phyloP scores from a whole-genome alignment of 2,329 filamentous ascomycete genomes.

The Calonectria multiphialidica region DNA sequence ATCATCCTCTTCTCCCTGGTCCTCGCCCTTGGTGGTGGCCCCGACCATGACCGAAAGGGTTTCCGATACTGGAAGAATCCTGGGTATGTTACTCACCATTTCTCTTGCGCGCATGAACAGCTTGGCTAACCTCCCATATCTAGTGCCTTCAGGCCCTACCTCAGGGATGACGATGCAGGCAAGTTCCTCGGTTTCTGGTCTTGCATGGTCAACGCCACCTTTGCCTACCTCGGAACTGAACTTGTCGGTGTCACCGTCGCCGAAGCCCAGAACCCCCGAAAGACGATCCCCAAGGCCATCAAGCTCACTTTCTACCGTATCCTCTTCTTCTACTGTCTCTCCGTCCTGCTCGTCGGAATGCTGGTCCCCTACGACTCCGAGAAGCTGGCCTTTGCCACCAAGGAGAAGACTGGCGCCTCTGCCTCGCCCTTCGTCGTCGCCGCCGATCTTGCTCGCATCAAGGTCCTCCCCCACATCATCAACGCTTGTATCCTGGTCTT shows the following conservation, averaged over 20 bases:
- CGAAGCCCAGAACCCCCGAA: slow-evolving; percentile 83
- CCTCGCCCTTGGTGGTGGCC: slow-evolving; percentile 74
- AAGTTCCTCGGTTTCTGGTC: slow-evolving; percentile 76
- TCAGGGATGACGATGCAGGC: slow-evolving; percentile 51
- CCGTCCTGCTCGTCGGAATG: slow-evolving; percentile 81
- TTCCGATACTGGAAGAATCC: slow-evolving; percentile 76
- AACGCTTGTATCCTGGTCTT: slow-evolving; percentile 82
- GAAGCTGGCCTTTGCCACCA: slow-evolving; percentile 70
- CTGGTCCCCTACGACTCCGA: slow-evolving; percentile 78
- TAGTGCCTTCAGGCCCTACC: slow-evolving; percentile 52
- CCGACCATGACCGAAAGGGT: slow-evolving; percentile 70
- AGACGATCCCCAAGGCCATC: slow-evolving; percentile 82
- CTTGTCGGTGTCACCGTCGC: slow-evolving; percentile 83
- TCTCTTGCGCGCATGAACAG: accelerated
- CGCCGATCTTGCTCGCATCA: slow-evolving; percentile 73
- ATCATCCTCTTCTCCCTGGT: slow-evolving; percentile 75
- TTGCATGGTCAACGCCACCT: slow-evolving; percentile 81
- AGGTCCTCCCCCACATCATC: slow-evolving; percentile 73
- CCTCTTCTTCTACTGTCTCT: slow-evolving; percentile 82
- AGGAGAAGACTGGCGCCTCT: slow-evolving; percentile 49
- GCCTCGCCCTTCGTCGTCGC: slow-evolving; percentile 82
- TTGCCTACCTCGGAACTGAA: slow-evolving; percentile 83
- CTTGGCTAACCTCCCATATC: slow-evolving; percentile 1
- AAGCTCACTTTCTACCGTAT: slow-evolving; percentile 87
- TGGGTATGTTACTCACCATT: slow-evolving; percentile 44